These are phyloP conservation scores for Pleurotus giganteus DNA, from an alignment of 768 basidiomycete species.

Conservation along the genomic window DNA sequence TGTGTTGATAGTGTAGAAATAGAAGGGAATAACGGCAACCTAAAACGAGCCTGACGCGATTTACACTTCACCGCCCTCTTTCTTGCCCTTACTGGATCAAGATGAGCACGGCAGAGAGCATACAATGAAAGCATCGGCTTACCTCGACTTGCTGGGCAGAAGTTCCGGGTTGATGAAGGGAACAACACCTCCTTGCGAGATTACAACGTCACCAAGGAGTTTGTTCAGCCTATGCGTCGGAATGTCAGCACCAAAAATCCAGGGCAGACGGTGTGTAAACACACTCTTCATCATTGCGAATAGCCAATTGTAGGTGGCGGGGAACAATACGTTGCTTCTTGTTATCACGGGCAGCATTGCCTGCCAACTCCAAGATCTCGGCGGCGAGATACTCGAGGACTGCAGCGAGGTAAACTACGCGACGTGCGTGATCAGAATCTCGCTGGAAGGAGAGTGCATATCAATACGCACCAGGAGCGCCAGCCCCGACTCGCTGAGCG, in stretches of 20 bases:
- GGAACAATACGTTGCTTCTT: slow-evolving; percentile 88
- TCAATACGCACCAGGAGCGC: slow-evolving; percentile 57
- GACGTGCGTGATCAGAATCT: background rate
- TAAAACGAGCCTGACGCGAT: background rate
- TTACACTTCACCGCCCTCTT: slow-evolving; percentile 5
- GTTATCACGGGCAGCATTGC: slow-evolving; percentile 70
- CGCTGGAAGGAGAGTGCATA: background rate
- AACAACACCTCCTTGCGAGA: slow-evolving; percentile 94
- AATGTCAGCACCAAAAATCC: background rate
- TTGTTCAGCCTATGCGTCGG: slow-evolving; percentile 54
- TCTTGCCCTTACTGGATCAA: background rate
- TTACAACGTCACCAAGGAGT: slow-evolving; percentile 79
- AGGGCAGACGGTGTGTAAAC: background rate
- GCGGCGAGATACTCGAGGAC: slow-evolving; percentile 84
- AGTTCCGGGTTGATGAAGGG: slow-evolving; percentile 64
- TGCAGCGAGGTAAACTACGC: slow-evolving; percentile 73
- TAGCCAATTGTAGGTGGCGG: slow-evolving; percentile 82
- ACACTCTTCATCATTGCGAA: slow-evolving; percentile 78
- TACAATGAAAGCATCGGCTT: background rate
- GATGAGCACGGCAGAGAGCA: background rate
- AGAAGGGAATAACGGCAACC: background rate
- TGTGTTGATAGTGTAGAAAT: background rate
- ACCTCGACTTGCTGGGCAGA: slow-evolving; percentile 23
- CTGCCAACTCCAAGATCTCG: slow-evolving; percentile 83
- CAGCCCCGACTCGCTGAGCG: slow-evolving; percentile 75